Conservation (phyloP, 2,329 filamentous ascomycete genomes). For the Tolypocladium tundrense region DNA sequence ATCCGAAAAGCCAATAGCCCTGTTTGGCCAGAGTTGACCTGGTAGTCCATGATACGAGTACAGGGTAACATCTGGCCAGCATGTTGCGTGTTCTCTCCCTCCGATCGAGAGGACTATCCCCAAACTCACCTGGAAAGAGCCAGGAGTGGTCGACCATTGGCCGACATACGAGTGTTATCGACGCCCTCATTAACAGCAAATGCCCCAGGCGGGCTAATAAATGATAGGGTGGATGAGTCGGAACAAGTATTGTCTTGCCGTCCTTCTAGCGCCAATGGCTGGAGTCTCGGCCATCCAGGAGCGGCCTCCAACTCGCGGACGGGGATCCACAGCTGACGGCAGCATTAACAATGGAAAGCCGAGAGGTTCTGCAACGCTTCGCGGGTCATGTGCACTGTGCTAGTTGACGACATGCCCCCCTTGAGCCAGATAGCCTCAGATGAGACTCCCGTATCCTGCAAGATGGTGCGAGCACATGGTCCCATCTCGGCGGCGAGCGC, state of each 20-base stretch:
- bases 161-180: no score
- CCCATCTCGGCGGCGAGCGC: neutral
- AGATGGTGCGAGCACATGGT: neutral
- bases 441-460: neutral
- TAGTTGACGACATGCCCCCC: neutral
- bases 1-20: neutral
- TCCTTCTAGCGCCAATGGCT: neutral
- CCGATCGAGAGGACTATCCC: neutral
- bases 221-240: neutral
- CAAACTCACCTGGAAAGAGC: neutral
- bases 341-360: slow-evolving; percentile 7
- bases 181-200: neutral
- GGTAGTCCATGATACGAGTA: neutral
- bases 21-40: neutral
- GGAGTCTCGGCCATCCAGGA: neutral
- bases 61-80: neutral
- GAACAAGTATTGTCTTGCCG: neutral
- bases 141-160: neutral
- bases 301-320: neutral
- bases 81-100: neutral
- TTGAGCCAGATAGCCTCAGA: neutral
- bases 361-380: neutral
- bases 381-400: slow-evolving; percentile 1
- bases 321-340: slow-evolving; percentile 1
- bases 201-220: neutral